phyloP scores from a whole-genome alignment of 78 protist genomes.

The slime mould (Dictyostelium discoideum) region DNA sequence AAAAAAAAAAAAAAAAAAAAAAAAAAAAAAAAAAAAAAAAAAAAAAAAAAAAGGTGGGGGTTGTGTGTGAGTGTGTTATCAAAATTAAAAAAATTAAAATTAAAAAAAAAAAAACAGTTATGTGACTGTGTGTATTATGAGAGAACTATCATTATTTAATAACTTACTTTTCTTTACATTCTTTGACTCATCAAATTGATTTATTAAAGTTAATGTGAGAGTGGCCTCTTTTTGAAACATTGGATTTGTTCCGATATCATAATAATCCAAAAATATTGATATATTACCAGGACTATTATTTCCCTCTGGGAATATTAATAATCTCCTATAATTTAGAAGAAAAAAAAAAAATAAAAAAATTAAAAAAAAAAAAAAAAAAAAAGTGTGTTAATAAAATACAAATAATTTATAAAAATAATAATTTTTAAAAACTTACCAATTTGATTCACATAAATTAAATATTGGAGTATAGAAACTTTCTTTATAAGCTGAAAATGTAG shows the following conservation, averaged over 20 bases:
- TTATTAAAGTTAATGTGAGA: constrained; percentile 60
- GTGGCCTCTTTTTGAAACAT: constrained; percentile 62
- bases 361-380: not conserved
- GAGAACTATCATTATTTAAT: not conserved
- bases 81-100: not conserved
- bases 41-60: not conserved
- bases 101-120: not conserved
- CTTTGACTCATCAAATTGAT: constrained; percentile 42
- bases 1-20: not conserved
- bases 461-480: constrained; percentile 69
- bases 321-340: constrained; percentile 1
- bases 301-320: constrained; percentile 75
- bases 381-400: not conserved
- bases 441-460: constrained; percentile 57
- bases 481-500: constrained; percentile 26
- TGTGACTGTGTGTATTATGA: not conserved
- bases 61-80: not conserved
- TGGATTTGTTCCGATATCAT: constrained; percentile 76
- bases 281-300: constrained; percentile 79
- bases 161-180: constrained; percentile 61
- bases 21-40: not conserved
- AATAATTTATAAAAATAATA: not conserved
- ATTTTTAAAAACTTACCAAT: constrained; percentile 30
- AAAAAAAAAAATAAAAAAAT: not conserved
- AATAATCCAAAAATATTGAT: constrained; percentile 69